These are phyloP conservation scores for Ganoderma leucocontextum DNA, from an alignment of 1,284 basidiomycete genomes.

Conservation along the genomic window DNA sequence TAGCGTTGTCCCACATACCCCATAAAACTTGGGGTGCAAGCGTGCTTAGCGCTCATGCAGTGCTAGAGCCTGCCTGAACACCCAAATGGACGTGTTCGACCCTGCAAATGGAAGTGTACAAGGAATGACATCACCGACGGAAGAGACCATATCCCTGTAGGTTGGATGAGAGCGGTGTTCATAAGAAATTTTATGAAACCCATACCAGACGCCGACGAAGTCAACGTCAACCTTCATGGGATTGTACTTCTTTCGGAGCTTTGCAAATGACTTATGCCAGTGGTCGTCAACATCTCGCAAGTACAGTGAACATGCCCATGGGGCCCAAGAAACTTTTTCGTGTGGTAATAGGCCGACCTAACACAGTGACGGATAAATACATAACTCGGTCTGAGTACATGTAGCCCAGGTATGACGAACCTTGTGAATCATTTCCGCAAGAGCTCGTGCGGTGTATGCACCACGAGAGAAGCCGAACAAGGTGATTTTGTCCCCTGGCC, in stretches of 20 bases:
- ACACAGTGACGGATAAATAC: too few species aligned
- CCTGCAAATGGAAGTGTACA: slow-evolving; percentile 61
- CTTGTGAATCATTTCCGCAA: slow-evolving; percentile 66
- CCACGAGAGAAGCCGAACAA: slow-evolving; percentile 73
- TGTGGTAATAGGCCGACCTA: slow-evolving; percentile 64
- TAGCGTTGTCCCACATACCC: slow-evolving; percentile 29
- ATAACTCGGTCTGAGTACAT: too few species aligned
- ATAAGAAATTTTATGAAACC: neutral
- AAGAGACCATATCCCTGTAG: slow-evolving; percentile 55
- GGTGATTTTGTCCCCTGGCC: slow-evolving; percentile 59
- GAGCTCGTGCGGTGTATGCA: slow-evolving; percentile 61
- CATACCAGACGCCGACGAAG: slow-evolving; percentile 61
- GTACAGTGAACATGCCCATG: slow-evolving; percentile 55
- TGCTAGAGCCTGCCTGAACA: slow-evolving; percentile 72
- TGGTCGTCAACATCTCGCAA: slow-evolving; percentile 43
- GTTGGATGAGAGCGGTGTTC: neutral
- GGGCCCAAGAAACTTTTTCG: slow-evolving; percentile 51
- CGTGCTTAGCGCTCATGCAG: slow-evolving; percentile 73
- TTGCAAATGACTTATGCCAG: slow-evolving; percentile 36
- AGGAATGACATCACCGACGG: slow-evolving; percentile 52
- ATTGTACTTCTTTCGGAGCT: slow-evolving; percentile 56
- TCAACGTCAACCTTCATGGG: slow-evolving; percentile 47
- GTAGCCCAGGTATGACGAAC: slow-evolving; percentile 18
- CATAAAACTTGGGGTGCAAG: slow-evolving; percentile 59
- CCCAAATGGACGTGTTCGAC: slow-evolving; percentile 63